phyloP scores from a whole-genome alignment of 2,329 filamentous ascomycete species.

The Cladobotryum mycophilum region DNA sequence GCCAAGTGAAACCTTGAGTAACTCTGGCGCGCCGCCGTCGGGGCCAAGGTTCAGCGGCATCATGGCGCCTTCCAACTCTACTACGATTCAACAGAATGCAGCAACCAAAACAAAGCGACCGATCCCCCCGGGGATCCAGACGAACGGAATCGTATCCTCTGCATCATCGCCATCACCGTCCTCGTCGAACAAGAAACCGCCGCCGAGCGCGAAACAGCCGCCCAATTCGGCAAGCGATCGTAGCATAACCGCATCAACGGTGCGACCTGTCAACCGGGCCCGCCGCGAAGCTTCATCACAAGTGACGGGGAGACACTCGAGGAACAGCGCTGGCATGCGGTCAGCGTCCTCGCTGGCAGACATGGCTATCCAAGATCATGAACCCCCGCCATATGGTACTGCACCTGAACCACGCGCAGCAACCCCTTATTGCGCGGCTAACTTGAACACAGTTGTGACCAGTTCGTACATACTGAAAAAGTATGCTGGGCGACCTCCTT shows the following conservation, averaged over 20 bases:
- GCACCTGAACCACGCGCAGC: not conserved
- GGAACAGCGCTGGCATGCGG: constrained; percentile 44
- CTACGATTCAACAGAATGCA: constrained; percentile 37
- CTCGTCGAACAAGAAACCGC: constrained; percentile 50
- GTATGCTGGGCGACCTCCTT: constrained; percentile 68
- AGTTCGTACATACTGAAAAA: constrained; percentile 77
- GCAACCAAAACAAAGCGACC: constrained; percentile 62
- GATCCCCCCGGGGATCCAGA: constrained; percentile 58
- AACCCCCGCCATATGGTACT: constrained; percentile 49
- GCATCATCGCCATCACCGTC: constrained; percentile 55
- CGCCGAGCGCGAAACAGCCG: constrained; percentile 36
- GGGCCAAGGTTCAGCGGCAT: constrained; percentile 22
- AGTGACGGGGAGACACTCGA: constrained; percentile 40
- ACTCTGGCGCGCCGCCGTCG: constrained; percentile 11
- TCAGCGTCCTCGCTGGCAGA: constrained; percentile 45
- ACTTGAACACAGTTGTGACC: constrained; percentile 54
- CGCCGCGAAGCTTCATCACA: constrained; percentile 51
- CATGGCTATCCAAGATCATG: constrained; percentile 28
- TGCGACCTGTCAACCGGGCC: constrained; percentile 49
- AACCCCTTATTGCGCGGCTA: constrained; percentile 13
- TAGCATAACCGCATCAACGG: constrained; percentile 33
- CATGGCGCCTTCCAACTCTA: constrained; percentile 53
- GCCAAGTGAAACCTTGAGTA: not conserved
- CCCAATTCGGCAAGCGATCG: constrained; percentile 30
- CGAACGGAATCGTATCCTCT: constrained; percentile 53